Evolutionary conservation across 1,284 basidiomycete genomes (phyloP).

Genomic region (Microbotryum intermedium): DNA sequence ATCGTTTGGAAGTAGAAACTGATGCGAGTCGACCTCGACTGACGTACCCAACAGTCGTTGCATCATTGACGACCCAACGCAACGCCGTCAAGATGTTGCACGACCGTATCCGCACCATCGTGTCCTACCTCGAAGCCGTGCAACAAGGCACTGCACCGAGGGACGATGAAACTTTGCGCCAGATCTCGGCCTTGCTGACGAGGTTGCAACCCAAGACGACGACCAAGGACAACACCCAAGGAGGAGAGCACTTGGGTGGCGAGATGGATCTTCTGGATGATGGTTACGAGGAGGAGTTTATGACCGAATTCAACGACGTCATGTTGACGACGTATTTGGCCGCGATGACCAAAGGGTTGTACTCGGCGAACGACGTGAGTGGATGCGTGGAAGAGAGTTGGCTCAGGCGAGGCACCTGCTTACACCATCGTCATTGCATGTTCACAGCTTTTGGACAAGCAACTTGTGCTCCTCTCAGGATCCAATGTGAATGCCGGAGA

Average conservation of each 20-base stretch:
- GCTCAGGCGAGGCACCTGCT: background rate
- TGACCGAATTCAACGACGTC: conserved; percentile 89
- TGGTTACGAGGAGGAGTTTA: conserved; percentile 68
- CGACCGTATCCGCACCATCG: conserved; percentile 73
- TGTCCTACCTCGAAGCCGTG: conserved; percentile 69
- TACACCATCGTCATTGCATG: background rate
- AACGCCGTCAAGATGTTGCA: conserved; percentile 94
- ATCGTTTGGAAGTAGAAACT: background rate
- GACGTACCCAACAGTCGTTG: conserved; percentile 55
- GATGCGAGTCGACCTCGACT: background rate
- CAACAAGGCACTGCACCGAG: conserved; percentile 56
- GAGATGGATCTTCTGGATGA: conserved; percentile 61
- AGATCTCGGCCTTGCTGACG: conserved; percentile 73
- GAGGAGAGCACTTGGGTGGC: background rate
- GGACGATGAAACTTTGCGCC: conserved; percentile 72
- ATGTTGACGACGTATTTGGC: conserved; percentile 84
- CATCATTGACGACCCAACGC: conserved; percentile 79
- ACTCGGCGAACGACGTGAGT: conserved; percentile 76
- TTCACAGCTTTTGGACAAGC: conserved; percentile 58
- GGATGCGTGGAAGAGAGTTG: no score
- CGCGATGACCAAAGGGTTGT: conserved; percentile 76
- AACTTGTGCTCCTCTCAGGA: conserved; percentile 48
- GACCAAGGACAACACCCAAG: background rate
- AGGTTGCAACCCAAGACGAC: conserved; percentile 53
- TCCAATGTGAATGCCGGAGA: conserved; percentile 2